These are phyloP conservation scores for Lachnellula subtilissima DNA, from an alignment of 2,329 filamentous ascomycete genomes.

Conservation along the genomic window DNA sequence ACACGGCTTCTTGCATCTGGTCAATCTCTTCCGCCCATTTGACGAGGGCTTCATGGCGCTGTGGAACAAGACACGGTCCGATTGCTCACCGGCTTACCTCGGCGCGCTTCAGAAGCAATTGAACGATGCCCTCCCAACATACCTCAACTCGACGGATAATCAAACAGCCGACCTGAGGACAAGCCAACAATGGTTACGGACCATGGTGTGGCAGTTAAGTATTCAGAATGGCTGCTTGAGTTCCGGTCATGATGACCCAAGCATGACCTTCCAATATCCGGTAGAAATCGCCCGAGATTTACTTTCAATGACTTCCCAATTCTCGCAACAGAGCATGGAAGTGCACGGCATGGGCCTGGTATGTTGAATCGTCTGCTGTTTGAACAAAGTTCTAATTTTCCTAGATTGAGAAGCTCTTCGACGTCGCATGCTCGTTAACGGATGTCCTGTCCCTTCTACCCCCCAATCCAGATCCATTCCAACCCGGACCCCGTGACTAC, in stretches of 20 bases:
- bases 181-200: slow-evolving; percentile 63
- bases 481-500: slow-evolving; percentile 65
- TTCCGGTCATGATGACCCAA: slow-evolving; percentile 44
- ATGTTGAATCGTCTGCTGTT: slow-evolving; percentile 31
- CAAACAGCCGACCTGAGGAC: slow-evolving; percentile 51
- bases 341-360: slow-evolving; percentile 70
- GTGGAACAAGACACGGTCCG: slow-evolving; percentile 61
- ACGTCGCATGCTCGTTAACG: slow-evolving; percentile 67
- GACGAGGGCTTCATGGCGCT: slow-evolving; percentile 58
- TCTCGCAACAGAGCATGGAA: slow-evolving; percentile 69
- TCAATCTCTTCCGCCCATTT: slow-evolving; percentile 60
- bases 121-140: slow-evolving; percentile 48
- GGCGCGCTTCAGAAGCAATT: slow-evolving; percentile 58
- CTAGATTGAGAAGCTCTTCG: slow-evolving; percentile 74
- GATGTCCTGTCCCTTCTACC: slow-evolving; percentile 67
- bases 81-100: slow-evolving; percentile 54
- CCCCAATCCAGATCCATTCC: slow-evolving; percentile 56
- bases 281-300: slow-evolving; percentile 59
- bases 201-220: slow-evolving; percentile 57
- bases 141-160: slow-evolving; percentile 46
- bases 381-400: slow-evolving; percentile 6
- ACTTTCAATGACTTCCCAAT: slow-evolving; percentile 61
- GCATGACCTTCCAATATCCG: slow-evolving; percentile 59
- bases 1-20: slow-evolving; percentile 53
- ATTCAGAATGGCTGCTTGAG: slow-evolving; percentile 50